Conservation (phyloP, 2,329 filamentous ascomycete species). For the Massarina eburnea region DNA sequence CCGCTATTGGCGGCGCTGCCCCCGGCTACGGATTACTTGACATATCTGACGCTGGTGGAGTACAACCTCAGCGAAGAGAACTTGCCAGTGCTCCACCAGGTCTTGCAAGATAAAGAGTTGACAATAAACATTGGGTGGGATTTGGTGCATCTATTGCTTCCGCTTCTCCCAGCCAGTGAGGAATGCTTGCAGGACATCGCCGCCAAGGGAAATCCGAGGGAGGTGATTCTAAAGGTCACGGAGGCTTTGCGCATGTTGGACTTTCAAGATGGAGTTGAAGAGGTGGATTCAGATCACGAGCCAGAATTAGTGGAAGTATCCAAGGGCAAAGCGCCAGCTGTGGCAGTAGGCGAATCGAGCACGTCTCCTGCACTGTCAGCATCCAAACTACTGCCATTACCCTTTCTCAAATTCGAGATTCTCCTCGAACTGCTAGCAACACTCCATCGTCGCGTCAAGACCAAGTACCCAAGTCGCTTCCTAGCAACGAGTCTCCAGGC, state of each 20-base stretch:
- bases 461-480: slow-evolving; percentile 76
- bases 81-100: slow-evolving; percentile 67
- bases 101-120: slow-evolving; percentile 67
- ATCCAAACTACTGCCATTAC: slow-evolving; percentile 39
- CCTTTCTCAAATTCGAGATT: slow-evolving; percentile 63
- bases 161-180: slow-evolving; percentile 66
- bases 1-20: slow-evolving; percentile 62
- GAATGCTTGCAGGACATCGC: slow-evolving; percentile 73
- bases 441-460: slow-evolving; percentile 72
- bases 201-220: slow-evolving; percentile 74
- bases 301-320: slow-evolving; percentile 28
- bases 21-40: slow-evolving; percentile 68
- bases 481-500: slow-evolving; percentile 75
- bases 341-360: slow-evolving; percentile 36
- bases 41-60: slow-evolving; percentile 77
- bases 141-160: slow-evolving; percentile 72
- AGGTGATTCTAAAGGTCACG: slow-evolving; percentile 79
- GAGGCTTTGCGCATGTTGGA: slow-evolving; percentile 67
- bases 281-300: slow-evolving; percentile 60
- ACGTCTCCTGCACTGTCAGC: slow-evolving; percentile 27
- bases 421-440: slow-evolving; percentile 72
- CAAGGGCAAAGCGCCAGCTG: slow-evolving; percentile 22
- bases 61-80: slow-evolving; percentile 69
- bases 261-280: slow-evolving; percentile 43
- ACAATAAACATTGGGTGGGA: slow-evolving; percentile 84